Evolutionary conservation across 1,139 yeast genomes (phyloP), one percentile per base, ranked within the genome.

Genomic region (Debaryomyces udenii): DNA sequence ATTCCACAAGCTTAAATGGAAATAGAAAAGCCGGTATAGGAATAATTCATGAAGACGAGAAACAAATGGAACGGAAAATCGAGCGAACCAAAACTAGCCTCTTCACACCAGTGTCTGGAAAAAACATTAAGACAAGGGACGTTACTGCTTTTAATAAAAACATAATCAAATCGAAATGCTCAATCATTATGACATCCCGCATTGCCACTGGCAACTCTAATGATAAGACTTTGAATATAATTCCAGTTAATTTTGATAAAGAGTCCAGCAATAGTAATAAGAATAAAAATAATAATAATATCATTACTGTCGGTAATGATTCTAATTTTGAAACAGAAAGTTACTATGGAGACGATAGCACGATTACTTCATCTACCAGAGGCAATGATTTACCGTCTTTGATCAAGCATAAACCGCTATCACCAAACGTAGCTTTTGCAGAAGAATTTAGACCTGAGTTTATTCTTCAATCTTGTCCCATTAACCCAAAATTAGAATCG

Each of bases 401-500:
- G 16, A 50, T 52, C 14, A 52, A 55, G 23, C 55, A 50, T 37
- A 54, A 51, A 35, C 50, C 53, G n/a, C 51, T 74, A 30, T 60
- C 68, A 7, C 70, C 80, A 0, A 57, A 64, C 41, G 75, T 73
- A 4, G 82, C 82, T 4, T 78, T 72, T 48, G 59, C 72, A 3
- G 80, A 77, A 30, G 79, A 76, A 45, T 78, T 67, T 49, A 58
- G 81, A 38, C 78, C 82, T 0, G 83, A 78, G 48, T 78, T 73
- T 49, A 59, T 64, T 3, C 49, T 77, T 15, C 77, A 74, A 59
- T 68, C 80, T 22, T 76, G 81, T 51, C 77, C 80, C 2, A 56
- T 72, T 10, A 66, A 70, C 30, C 70, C 76, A 6, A 78, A 79
- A 44, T 58, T 80, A 9, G 86, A 81, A 46, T 62, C 68, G n/a